Base-by-base conservation (phyloP, 148 eudicot species). In the Simmondsia chinensis region DNA sequence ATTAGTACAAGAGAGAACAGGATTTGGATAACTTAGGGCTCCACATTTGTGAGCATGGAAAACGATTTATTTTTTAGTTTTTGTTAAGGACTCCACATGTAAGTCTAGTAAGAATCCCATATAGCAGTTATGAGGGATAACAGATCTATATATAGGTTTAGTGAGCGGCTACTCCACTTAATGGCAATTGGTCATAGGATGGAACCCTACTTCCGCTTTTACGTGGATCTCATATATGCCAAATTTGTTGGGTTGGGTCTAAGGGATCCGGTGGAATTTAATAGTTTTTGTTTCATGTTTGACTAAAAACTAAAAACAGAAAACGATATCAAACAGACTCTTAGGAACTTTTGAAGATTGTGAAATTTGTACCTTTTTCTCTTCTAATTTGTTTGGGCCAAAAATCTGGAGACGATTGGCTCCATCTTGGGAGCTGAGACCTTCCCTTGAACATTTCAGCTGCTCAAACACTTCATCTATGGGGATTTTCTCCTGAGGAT, bases 311-410 rank as follows among this genome's bases (percentile, higher is more conserved):
- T 26, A 25, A 53, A 15, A 23, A 17, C 9, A 9, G 46, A 9
- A 24, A 20, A 39, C 0, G 13, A 49, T 4, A n/a, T n/a, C n/a
- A n/a, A n/a, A n/a, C n/a, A n/a, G n/a, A n/a, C n/a, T n/a, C n/a
- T n/a, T n/a, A n/a, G 17, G 33, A 32, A 9, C 6, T 31, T 1
- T 1, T 28, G 34, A 11, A 6, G n/a, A 9, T 32, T 12, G 10
- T 20, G n/a, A 4, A 25, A 46, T 6, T 22, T 28, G 33, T 27
- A 72, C 87, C 82, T 70, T 66, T 60, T 80, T 80, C 72, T 80
- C 88, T 57, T 80, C 88, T 34, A 80, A 55, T 45, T 76, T 76
- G 70, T 80, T 80, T 33, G 73, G 77, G 14, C 88, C 88, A 55
- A 76, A 80, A 15, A 73, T 47, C 30, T 60, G 48, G 24, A 77